phyloP scores from a whole-genome alignment of 2,329 filamentous ascomycete genomes.

The Cercospora janseana region DNA sequence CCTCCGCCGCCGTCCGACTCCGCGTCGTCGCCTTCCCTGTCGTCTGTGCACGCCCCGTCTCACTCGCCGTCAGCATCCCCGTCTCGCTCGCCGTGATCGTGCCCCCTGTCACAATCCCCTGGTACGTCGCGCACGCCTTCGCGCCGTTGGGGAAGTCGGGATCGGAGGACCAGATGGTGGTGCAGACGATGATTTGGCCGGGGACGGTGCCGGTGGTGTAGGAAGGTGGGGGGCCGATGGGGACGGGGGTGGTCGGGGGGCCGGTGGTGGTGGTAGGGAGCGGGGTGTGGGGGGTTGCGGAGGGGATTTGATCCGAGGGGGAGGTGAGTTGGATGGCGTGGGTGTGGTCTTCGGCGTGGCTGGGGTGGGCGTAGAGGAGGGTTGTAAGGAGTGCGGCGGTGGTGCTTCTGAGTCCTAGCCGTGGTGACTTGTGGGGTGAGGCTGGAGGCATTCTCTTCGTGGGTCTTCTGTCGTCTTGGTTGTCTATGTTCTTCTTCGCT shows the following conservation, averaged over 20 bases:
- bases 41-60: neutral
- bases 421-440: too few relatives aligned
- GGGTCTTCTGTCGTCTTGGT: too few relatives aligned
- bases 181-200: constrained; percentile 1
- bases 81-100: neutral
- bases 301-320: constrained; percentile 2
- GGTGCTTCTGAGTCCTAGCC: too few relatives aligned
- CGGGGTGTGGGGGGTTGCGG: neutral
- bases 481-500: too few relatives aligned
- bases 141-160: neutral
- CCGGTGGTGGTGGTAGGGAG: neutral
- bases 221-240: neutral
- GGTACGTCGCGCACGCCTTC: neutral
- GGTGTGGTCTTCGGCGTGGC: neutral
- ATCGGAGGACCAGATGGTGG: too few relatives aligned
- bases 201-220: neutral
- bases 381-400: too few relatives aligned
- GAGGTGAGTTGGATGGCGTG: constrained; percentile 5
- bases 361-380: too few relatives aligned
- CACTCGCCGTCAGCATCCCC: constrained; percentile 12
- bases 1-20: neutral
- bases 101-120: constrained; percentile 2
- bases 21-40: neutral
- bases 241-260: neutral
- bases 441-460: too few relatives aligned